Evolutionary conservation across 148 eudicot genomes (phyloP), one percentile per base, ranked within the genome.

Genomic region (Chenopodium berlandieri): DNA sequence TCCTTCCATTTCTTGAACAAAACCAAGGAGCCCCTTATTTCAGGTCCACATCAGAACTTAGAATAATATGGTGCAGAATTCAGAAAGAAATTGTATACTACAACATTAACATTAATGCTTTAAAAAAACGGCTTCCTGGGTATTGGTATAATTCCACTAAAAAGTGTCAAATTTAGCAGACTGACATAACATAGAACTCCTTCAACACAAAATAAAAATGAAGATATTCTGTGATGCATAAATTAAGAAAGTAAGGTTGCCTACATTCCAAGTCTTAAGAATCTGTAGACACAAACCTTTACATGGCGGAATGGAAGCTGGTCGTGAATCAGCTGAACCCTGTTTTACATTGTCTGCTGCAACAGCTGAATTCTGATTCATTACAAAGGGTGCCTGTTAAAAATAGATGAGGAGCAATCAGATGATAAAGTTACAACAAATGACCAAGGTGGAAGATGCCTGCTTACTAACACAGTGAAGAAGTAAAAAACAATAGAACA

Each of bases 261-360:
- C 50, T 71, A 78, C 47, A 78, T 34, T 12, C 66, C 44, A 66
- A 48, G 16, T 83, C 22, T 34, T 5, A 22, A 40, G 64, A 50
- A 79, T 31, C 72, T 9, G 12, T 66, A 72, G 23, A 40, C 34
- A 77, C 88, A 76, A 72, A 94, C 97, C 98, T 88, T 86, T 89
- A 34, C 50, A 44, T 50, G 86, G 83, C 82, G 86, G 89, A 67
- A 72, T 87, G 78, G 91, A 52, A 77, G 86, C 89, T 56, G 88
- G 58, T 60, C 84, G 91, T 72, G 90, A 86, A 34, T 91, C 87
- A 60, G 83, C 76, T 71, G 97, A 81, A 72, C 78, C 89, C 81
- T 86, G 96, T 67, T 91, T 78, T 12, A 88, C 86, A 84, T 79
- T 87, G 75, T 89, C 94, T 44, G 93, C 84, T 73, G 84, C 83